These are phyloP conservation scores for Breynia disticha DNA, from an alignment of 441 rosid genomes.

Conservation along the genomic window DNA sequence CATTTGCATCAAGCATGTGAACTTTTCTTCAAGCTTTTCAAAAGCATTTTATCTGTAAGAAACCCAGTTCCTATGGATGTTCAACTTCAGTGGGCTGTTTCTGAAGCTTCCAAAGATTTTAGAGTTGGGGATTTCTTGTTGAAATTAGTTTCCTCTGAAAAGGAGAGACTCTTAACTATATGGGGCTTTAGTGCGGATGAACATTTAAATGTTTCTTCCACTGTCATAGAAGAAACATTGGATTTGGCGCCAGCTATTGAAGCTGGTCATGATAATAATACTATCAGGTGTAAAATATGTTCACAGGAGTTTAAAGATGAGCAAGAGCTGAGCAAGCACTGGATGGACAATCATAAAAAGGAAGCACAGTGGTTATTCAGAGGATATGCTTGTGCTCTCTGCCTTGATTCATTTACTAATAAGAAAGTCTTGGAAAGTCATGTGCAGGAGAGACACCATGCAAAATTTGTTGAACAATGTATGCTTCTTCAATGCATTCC, in stretches of 20 bases:
- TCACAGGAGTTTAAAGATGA: conserved; percentile 43
- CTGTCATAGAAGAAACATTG: conserved; percentile 35
- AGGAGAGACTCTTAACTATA: conserved; percentile 53
- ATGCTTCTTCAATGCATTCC: conserved; percentile 95
- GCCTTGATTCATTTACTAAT: conserved; percentile 88
- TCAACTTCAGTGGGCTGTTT: conserved; percentile 91
- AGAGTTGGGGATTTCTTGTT: conserved; percentile 57
- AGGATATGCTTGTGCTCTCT: conserved; percentile 93
- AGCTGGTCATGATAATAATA: conserved; percentile 29
- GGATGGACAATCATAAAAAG: conserved; percentile 66
- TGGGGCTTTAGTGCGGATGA: conserved; percentile 64
- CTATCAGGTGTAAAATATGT: conserved; percentile 61
- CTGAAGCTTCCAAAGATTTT: conserved; percentile 76
- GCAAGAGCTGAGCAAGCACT: conserved; percentile 50
- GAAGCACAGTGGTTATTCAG: conserved; percentile 75
- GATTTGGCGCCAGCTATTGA: conserved; percentile 29
- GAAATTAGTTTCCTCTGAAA: conserved; percentile 71
- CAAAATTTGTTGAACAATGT: conserved; percentile 87
- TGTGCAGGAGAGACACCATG: conserved; percentile 90
- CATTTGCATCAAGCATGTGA: conserved; percentile 90
- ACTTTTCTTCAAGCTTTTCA: conserved; percentile 84
- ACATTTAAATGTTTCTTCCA: conserved; percentile 27
- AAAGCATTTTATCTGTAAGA: conserved; percentile 76
- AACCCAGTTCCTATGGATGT: conserved; percentile 93
- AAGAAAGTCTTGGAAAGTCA: conserved; percentile 69